Evolutionary conservation across 768 basidiomycete genomes (phyloP), one percentile per base, ranked within the genome.

Genomic region (Hysterangium stoloniferum): DNA sequence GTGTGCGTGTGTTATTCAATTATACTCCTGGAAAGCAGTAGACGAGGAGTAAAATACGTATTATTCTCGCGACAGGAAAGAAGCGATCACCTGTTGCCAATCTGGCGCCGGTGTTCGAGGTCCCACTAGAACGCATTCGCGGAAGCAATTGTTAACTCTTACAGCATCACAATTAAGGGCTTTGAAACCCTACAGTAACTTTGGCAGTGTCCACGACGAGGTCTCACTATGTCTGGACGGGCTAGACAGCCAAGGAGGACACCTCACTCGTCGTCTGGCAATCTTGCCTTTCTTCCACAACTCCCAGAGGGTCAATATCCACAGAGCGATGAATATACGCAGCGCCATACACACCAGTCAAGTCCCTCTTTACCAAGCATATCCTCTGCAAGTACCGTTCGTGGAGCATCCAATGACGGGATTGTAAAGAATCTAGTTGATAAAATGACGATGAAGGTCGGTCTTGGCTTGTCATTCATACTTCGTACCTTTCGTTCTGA

Each of bases 391-490:
- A 58, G 60, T 27, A 62, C 64, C 12, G 60, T 75, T 6, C 79
- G 78, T 1, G 55, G 49, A 17, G 52, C 58, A n/a, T 82, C 84
- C 1, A 86, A 93, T 61, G 84, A 88, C 68, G 89, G 83, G 72
- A 79, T 89, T 47, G 81, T 93, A 29, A 77, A 82, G 56, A 82
- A 81, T 6, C 70, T 94, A 55, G 86, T 94, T 31, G 82, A 79
- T 59, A 75, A 90, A 59, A 67, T 94, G 61, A 85, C 82, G 67
- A 77, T 80, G 66, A 92, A 89, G 78, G 91, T 86, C 47, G 34
- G 71, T 61, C 29, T 32, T 45, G 13, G 34, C 29, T 19, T 43
- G 19, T 33, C 29, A 47, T 53, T 47, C n/a, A 24, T 45, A 42
- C 52, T 45, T 48, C 44, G 11, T 28, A n/a, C 20, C 12, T 19